Percentiles rank a stretch among this genome's conserved stretches.
These are phyloP conservation scores for Avena sativa DNA, from an alignment of 176 grass and related monocot genomes.

Conservation along the genomic window DNA sequence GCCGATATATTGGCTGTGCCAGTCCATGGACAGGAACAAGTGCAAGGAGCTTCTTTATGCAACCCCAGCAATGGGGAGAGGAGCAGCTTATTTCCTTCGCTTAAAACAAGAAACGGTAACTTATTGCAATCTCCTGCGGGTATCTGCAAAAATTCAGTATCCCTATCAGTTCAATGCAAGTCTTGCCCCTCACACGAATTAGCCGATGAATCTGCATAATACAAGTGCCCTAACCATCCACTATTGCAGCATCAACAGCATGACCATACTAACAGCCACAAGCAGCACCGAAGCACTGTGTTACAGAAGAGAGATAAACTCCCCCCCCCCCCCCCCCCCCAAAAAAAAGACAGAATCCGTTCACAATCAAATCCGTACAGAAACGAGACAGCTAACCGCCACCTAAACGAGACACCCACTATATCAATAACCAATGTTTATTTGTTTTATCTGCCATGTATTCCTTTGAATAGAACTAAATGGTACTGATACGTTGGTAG, in stretches of 20 bases:
- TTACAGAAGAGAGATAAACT: background rate
- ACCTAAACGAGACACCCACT: background rate
- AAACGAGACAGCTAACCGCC: background rate
- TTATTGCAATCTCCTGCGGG: conserved; percentile 40
- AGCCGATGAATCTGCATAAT: background rate
- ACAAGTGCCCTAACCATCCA: background rate
- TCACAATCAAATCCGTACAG: background rate
- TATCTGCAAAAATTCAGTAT: conserved; percentile 51
- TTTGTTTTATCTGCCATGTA: background rate
- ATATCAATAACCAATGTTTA: background rate
- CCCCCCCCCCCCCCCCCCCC: background rate
- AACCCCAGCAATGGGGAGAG: conserved; percentile 80
- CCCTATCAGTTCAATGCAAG: background rate
- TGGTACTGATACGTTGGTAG: background rate
- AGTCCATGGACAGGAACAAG: conserved; percentile 63
- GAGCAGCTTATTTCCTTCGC: conserved; percentile 76
- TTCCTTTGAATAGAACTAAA: background rate
- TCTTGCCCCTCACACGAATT: background rate
- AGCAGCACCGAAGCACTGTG: background rate
- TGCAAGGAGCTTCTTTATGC: conserved; percentile 68
- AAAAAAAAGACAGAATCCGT: background rate
- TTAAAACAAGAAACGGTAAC: conserved; percentile 82
- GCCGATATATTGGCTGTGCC: conserved; percentile 54
- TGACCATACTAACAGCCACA: background rate
- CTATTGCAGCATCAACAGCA: background rate